These are phyloP conservation scores for Phytopythium montanum DNA, from an alignment of 352 stramenopile genomes.

Conservation along the genomic window DNA sequence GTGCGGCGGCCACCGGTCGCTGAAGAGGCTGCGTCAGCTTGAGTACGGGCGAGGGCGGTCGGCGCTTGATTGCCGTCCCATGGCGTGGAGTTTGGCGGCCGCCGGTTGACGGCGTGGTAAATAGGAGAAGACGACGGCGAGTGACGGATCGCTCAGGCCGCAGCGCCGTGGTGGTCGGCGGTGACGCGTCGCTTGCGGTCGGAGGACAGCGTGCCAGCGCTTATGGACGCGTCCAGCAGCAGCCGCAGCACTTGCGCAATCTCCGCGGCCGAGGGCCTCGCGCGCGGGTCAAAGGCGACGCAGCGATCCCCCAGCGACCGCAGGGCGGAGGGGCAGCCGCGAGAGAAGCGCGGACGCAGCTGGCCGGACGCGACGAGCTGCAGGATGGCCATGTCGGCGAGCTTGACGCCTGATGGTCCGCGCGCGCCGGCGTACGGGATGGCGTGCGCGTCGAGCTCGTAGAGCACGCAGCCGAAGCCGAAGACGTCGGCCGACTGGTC, in stretches of 20 bases:
- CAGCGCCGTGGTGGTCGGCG: background rate
- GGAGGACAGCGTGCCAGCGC: background rate
- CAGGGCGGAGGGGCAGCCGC: slow-evolving; percentile 34
- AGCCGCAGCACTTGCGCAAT: slow-evolving; percentile 28
- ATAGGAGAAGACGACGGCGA: no score
- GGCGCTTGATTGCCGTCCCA: no score
- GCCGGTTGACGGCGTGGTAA: no score
- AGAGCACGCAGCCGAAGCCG: slow-evolving; percentile 44
- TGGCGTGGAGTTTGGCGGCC: no score
- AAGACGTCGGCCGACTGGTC: slow-evolving; percentile 48
- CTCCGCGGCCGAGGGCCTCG: slow-evolving; percentile 43
- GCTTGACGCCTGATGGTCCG: slow-evolving; percentile 15
- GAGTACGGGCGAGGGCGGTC: no score
- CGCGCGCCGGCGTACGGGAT: slow-evolving; percentile 43
- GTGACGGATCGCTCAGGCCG: background rate
- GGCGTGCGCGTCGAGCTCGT: slow-evolving; percentile 59
- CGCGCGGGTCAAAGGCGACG: slow-evolving; percentile 27
- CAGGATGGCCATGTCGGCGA: slow-evolving; percentile 45
- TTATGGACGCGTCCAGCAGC: background rate
- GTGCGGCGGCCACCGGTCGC: no score
- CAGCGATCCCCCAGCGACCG: slow-evolving; percentile 35
- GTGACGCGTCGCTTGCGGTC: background rate
- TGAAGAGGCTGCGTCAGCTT: no score
- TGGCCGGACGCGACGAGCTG: slow-evolving; percentile 46
- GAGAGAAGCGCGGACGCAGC: slow-evolving; percentile 36